Conservation (phyloP, 2,329 filamentous ascomycete species). For the Trichoderma aggressivum region DNA sequence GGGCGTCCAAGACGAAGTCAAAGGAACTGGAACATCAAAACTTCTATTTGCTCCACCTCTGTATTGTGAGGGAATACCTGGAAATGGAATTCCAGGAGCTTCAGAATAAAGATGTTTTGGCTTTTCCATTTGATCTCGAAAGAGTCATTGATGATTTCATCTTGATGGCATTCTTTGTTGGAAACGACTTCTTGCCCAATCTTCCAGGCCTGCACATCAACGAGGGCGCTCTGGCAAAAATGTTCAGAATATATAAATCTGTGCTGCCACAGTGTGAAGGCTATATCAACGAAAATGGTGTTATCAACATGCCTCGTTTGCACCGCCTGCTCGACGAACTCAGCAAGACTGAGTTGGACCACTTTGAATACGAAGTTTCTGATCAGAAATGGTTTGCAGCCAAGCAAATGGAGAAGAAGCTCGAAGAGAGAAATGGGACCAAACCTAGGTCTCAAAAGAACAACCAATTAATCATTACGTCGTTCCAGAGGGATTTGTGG, state of each 20-base stretch:
- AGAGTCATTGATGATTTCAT: constrained; percentile 98
- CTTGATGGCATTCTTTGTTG: constrained; percentile 98
- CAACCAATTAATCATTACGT: constrained; percentile 67
- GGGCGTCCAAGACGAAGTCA: constrained; percentile 80
- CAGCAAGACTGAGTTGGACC: constrained; percentile 82
- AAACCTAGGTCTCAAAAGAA: constrained; percentile 49
- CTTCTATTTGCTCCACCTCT: constrained; percentile 95
- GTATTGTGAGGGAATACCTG: constrained; percentile 94
- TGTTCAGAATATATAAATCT: constrained; percentile 96
- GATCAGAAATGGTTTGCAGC: constrained; percentile 90
- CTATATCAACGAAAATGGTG: constrained; percentile 93
- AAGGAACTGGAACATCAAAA: constrained; percentile 98
- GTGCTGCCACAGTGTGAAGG: constrained; percentile 83
- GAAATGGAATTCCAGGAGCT: constrained; percentile 96
- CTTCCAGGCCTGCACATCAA: constrained; percentile 96
- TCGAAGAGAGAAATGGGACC: constrained; percentile 54
- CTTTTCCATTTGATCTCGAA: constrained; percentile 88
- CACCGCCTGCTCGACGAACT: constrained; percentile 76
- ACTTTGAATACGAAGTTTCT: constrained; percentile 85
- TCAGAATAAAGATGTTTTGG: constrained; percentile 66
- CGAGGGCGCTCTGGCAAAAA: constrained; percentile 90
- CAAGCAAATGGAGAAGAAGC: constrained; percentile 70
- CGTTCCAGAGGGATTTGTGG: constrained; percentile 78
- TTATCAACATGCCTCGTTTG: constrained; percentile 82
- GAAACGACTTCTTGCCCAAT: constrained; percentile 98